Percentiles rank a stretch among this genome's conserved stretches.
These are phyloP conservation scores for Septoria linicola DNA, from an alignment of 2,329 filamentous ascomycete genomes.

Conservation along the genomic window DNA sequence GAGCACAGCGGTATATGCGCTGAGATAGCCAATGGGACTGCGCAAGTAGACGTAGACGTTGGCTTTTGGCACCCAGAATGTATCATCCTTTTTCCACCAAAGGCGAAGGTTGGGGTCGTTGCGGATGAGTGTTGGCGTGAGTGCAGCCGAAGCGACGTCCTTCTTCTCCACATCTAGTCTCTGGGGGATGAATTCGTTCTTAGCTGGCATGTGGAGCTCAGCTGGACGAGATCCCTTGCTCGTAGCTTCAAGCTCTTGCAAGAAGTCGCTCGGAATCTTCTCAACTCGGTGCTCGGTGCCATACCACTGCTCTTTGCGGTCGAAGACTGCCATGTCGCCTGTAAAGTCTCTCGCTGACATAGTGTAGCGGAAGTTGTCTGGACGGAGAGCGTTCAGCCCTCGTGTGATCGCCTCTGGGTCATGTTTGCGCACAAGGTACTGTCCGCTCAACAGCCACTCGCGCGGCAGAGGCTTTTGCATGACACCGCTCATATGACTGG, in stretches of 20 bases:
- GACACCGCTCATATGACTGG: constrained; percentile 75
- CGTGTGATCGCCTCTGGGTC: constrained; percentile 73
- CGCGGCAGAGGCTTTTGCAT: constrained; percentile 91
- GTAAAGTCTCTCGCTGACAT: constrained; percentile 82
- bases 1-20: constrained; percentile 75
- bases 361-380: constrained; percentile 85
- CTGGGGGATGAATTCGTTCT: constrained; percentile 93
- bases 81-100: constrained; percentile 99
- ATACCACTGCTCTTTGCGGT: constrained; percentile 94
- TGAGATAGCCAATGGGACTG: constrained; percentile 75
- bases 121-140: constrained; percentile 76
- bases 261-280: constrained; percentile 72
- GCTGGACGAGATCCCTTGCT: constrained; percentile 58
- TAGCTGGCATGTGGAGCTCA: constrained; percentile 81
- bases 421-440: constrained; percentile 74
- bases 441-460: constrained; percentile 82
- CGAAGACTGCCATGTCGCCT: constrained; percentile 63
- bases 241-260: constrained; percentile 68
- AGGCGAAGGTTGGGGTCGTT: constrained; percentile 77
- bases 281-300: constrained; percentile 89
- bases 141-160: constrained; percentile 71
- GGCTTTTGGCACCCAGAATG: constrained; percentile 96
- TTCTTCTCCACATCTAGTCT: constrained; percentile 94
- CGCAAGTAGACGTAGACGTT: constrained; percentile 78
- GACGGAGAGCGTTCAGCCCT: constrained; percentile 70